Evolutionary conservation across 2,329 filamentous ascomycete species (phyloP), one percentile per base, ranked within the genome.

Genomic region (Nannizziopsis barbatae): DNA sequence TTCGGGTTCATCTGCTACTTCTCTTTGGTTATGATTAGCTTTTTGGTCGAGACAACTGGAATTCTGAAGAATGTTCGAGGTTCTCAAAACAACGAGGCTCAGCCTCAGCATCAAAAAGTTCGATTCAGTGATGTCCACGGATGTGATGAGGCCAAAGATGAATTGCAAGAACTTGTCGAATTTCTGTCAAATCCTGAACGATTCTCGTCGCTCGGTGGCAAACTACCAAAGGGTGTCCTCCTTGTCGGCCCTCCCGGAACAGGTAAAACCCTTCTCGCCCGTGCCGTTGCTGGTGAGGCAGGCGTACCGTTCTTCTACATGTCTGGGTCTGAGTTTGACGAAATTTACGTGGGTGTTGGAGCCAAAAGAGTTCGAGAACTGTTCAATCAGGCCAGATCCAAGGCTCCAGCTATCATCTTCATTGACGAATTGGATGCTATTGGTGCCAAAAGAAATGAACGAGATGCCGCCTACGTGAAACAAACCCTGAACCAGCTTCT

Each of bases 241-340:
- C 78, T 98, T 18, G 87, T 95, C 60, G 92, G 92, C 0, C 92
- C 92, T 62, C 92, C 92, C 45, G 92, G 92, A 71, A 98, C 92
- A 52, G 92, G 92, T 70, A 98, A 98, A 71, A 98, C 92, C 10
- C 78, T 98, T 36, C 78, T 98, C 52, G 92, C 92, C 54, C 83
- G 92, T 60, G 93, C 92, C 48, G 92, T 98, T 52, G 92, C 92
- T 42, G 92, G 92, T 45, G 92, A 98, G 71, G 89, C 92, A 47
- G 92, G 90, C 49, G 92, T 98, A 14, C 92, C 92, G 1, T 98
- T 98, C 75, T 98, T 96, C 75, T 98, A 95, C 76, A 96, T 98
- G 90, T 98, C 92, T 61, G 92, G 92, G 44, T 94, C 87, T 50
- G 92, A 98, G 65, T 98, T 98, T 62, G 92, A 98, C 61, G 92